phyloP scores from a whole-genome alignment of 2,329 filamentous ascomycete species.

The Magnaporthiopsis incrustans region DNA sequence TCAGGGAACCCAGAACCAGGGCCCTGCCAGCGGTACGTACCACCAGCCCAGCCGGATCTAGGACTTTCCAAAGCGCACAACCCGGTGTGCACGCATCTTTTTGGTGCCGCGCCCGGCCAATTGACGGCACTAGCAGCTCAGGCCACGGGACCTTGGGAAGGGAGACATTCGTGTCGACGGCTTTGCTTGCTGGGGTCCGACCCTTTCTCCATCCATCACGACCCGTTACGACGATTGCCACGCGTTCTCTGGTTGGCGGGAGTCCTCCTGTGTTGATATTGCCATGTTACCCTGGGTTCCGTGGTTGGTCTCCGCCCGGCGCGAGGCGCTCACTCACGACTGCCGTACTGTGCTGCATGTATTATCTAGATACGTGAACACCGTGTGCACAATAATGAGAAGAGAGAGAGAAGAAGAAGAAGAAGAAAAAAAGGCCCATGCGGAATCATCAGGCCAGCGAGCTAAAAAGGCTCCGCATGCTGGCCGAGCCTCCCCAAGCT shows the following conservation, averaged over 20 bases:
- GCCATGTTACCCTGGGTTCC: not conserved
- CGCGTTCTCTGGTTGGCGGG: not conserved
- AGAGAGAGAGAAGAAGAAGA: no score
- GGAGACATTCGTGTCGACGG: not conserved
- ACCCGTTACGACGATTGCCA: not conserved
- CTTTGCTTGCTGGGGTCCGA: not conserved
- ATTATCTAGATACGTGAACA: not conserved
- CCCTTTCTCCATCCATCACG: not conserved
- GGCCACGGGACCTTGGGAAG: not conserved
- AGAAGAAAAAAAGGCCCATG: not conserved
- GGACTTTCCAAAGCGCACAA: not conserved
- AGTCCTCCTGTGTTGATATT: not conserved
- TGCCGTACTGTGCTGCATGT: no score
- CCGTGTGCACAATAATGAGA: not conserved
- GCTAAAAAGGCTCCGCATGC: not conserved
- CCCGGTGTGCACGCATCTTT: no score
- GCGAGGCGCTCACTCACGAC: not conserved
- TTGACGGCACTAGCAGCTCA: no score
- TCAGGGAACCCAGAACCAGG: not conserved
- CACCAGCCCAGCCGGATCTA: not conserved
- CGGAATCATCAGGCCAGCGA: not conserved
- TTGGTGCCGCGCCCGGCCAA: no score
- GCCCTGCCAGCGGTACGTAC: not conserved
- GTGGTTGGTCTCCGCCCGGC: not conserved
- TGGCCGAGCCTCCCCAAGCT: not conserved